These are phyloP conservation scores for Galerina sulciceps DNA, from an alignment of 768 basidiomycete genomes.

Conservation along the genomic window DNA sequence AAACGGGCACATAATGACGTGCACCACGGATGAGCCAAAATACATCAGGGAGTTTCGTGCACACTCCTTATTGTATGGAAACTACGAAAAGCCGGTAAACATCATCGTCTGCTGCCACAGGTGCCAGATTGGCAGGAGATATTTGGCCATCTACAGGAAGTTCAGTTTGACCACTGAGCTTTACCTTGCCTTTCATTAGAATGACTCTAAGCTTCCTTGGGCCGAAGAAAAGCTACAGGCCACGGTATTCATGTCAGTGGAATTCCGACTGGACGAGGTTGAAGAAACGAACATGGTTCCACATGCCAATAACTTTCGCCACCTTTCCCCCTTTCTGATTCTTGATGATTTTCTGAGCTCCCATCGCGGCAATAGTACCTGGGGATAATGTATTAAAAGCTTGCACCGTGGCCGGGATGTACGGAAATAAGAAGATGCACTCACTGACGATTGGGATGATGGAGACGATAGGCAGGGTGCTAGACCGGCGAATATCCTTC, in stretches of 20 bases:
- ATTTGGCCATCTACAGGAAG: constrained; percentile 13
- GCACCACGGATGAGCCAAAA: too few relatives aligned
- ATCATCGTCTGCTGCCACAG: constrained; percentile 5
- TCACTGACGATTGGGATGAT: constrained; percentile 33
- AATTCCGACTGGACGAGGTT: neutral
- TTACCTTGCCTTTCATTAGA: constrained; percentile 34
- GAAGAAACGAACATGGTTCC: constrained; percentile 47
- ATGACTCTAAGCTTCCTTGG: constrained; percentile 47
- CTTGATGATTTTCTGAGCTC: constrained; percentile 31
- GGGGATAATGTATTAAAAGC: neutral
- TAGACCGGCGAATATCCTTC: constrained; percentile 32
- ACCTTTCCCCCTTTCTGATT: constrained; percentile 38
- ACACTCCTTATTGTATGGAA: neutral
- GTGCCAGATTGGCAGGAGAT: constrained; percentile 16
- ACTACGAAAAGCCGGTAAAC: constrained; percentile 15
- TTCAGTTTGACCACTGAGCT: constrained; percentile 24
- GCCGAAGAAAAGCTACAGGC: constrained; percentile 49
- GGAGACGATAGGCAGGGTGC: constrained; percentile 31
- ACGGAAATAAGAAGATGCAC: constrained; percentile 14
- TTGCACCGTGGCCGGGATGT: neutral
- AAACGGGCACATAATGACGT: too few relatives aligned
- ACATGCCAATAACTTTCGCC: constrained; percentile 45
- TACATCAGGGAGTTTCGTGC: neutral
- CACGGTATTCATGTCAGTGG: neutral
- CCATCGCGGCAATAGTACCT: constrained; percentile 27